Percentiles rank a stretch among this genome's conserved stretches.
Evolutionary conservation across 331 rosid genomes (phyloP).

Genomic region (Ulmus americana): DNA sequence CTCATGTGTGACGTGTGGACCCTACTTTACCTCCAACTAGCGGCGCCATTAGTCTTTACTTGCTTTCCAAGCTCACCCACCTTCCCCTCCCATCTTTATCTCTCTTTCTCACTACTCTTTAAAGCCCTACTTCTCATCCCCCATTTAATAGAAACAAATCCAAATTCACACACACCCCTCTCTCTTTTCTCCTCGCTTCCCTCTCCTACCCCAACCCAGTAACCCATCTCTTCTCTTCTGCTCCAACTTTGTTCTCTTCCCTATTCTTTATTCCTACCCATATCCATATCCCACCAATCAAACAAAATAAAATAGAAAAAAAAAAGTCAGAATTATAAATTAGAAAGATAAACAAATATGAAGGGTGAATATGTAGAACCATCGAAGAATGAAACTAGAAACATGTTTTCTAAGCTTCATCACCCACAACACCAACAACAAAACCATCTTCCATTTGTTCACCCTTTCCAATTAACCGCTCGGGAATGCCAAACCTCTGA

Average conservation of each 20-base stretch:
- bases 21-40: constrained; percentile 46
- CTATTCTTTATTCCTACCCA: neutral
- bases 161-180: neutral
- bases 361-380: no score
- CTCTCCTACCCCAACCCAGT: neutral
- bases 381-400: no score
- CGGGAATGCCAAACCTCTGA: constrained; percentile 44
- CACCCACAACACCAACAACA: constrained; percentile 19
- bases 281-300: constrained; percentile 36
- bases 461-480: constrained; percentile 39
- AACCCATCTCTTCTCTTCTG: neutral
- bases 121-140: neutral
- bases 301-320: neutral
- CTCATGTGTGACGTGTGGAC: constrained; percentile 33
- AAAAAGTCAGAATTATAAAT: neutral
- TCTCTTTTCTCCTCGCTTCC: neutral
- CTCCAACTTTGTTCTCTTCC: constrained; percentile 1
- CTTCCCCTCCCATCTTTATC: constrained; percentile 16
- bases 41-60: constrained; percentile 85
- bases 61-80: constrained; percentile 75
- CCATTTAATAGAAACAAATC: constrained; percentile 24
- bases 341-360: no score
- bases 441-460: constrained; percentile 30
- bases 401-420: constrained; percentile 43
- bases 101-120: constrained; percentile 4